A percentile compares a stretch with the other conserved stretches of the same genome.
These are phyloP conservation scores for Botrytis paeoniae DNA, from an alignment of 2,329 filamentous ascomycete genomes.

Conservation along the genomic window DNA sequence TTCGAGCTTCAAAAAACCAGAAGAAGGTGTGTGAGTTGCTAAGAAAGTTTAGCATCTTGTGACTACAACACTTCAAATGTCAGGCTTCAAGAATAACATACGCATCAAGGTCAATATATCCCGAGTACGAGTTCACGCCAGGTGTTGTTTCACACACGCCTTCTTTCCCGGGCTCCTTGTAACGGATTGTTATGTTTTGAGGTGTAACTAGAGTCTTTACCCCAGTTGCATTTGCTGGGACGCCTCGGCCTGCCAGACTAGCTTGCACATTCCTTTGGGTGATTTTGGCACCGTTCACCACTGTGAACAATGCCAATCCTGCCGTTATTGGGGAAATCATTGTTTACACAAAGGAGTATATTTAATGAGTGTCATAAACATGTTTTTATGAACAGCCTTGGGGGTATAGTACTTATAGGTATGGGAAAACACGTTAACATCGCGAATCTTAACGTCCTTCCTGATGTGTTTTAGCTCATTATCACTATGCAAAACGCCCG, in stretches of 20 bases:
- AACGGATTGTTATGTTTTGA: slow-evolving; percentile 43
- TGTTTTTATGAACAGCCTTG: neutral
- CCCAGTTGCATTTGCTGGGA: slow-evolving; percentile 41
- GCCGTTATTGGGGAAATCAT: slow-evolving; percentile 21
- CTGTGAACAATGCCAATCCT: slow-evolving; percentile 21
- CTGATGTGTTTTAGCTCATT: slow-evolving; percentile 11
- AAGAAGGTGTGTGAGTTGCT: slow-evolving; percentile 43
- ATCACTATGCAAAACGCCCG: neutral
- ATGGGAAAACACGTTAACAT: neutral
- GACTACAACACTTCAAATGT: slow-evolving; percentile 11
- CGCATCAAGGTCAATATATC: slow-evolving; percentile 33
- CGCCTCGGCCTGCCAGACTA: slow-evolving; percentile 37
- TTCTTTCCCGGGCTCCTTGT: slow-evolving; percentile 45
- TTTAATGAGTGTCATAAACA: neutral
- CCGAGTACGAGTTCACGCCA: slow-evolving; percentile 34
- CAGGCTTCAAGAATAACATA: neutral
- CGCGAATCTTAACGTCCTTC: slow-evolving; percentile 7
- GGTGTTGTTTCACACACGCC: slow-evolving; percentile 34
- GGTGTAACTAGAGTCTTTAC: slow-evolving; percentile 42
- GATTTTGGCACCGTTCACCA: slow-evolving; percentile 21
- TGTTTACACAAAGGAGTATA: neutral
- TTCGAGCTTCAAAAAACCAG: slow-evolving; percentile 52
- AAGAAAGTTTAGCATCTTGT: neutral
- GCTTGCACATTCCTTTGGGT: slow-evolving; percentile 29
- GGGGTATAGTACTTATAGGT: slow-evolving; percentile 4